phyloP scores from a whole-genome alignment of 352 stramenopile genomes.

The Pythium insidiosum region DNA sequence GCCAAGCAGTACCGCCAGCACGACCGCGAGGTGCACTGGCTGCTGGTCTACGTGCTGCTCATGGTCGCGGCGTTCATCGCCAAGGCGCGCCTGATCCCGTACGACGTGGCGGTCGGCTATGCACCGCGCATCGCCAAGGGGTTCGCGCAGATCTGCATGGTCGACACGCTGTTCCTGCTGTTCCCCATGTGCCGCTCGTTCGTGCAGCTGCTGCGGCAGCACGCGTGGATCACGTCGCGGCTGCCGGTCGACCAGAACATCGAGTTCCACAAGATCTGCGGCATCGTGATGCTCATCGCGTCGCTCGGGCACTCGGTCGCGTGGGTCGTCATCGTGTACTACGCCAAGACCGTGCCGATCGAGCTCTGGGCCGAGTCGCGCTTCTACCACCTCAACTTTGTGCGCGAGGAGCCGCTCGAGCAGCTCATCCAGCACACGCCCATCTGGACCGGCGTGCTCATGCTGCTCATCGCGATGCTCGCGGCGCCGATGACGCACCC shows the following conservation, averaged over 20 bases:
- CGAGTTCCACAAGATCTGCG: constrained; percentile 72
- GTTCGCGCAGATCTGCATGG: constrained; percentile 60
- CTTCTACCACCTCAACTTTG: constrained; percentile 37
- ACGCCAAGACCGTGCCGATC: constrained; percentile 26
- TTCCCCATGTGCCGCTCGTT: constrained; percentile 71
- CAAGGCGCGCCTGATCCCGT: constrained; percentile 28
- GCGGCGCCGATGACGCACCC: constrained; percentile 35
- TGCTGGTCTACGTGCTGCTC: constrained; percentile 30
- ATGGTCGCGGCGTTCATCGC: constrained; percentile 36
- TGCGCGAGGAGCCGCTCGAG: constrained; percentile 38
- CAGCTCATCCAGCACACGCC: constrained; percentile 35
- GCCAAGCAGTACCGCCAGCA: constrained; percentile 37
- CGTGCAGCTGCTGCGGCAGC: constrained; percentile 35
- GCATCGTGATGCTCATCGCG: constrained; percentile 55
- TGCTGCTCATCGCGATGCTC: constrained; percentile 44
- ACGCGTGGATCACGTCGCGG: constrained; percentile 24
- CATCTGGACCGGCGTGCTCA: constrained; percentile 53
- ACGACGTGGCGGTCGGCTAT: constrained; percentile 45
- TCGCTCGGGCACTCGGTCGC: constrained; percentile 39
- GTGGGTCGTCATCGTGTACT: constrained; percentile 50
- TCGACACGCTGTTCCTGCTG: constrained; percentile 70
- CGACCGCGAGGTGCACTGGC: constrained; percentile 37
- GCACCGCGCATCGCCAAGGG: constrained; percentile 53
- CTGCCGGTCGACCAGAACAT: constrained; percentile 60
- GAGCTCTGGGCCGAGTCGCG: constrained; percentile 32